Conservation (phyloP, 2,329 filamentous ascomycete genomes). For the Lasiodiplodia hormozganensis region DNA sequence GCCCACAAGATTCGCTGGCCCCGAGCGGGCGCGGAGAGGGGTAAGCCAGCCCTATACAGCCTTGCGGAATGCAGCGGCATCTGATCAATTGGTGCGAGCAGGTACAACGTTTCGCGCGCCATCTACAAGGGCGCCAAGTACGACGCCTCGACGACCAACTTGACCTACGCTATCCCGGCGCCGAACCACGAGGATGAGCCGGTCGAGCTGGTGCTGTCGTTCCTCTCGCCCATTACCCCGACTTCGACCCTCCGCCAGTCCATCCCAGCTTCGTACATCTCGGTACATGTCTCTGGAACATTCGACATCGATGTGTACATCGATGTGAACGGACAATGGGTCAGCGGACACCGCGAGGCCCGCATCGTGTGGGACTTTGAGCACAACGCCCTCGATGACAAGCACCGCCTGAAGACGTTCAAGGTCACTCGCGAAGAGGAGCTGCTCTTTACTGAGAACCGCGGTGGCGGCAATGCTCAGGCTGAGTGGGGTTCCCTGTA, state of each 20-base stretch:
- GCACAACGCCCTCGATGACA: conserved; percentile 49
- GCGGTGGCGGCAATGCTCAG: conserved; percentile 62
- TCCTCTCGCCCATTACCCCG: conserved; percentile 80
- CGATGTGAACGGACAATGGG: conserved; percentile 70
- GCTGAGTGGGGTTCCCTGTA: conserved; percentile 85
- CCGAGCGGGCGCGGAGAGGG: conserved; percentile 45
- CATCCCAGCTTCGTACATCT: conserved; percentile 82
- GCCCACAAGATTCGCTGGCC: conserved; percentile 68
- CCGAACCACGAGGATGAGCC: conserved; percentile 46
- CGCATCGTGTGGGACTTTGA: conserved; percentile 73
- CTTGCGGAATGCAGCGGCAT: background rate
- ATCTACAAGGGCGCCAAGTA: conserved; percentile 67
- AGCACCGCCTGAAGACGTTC: conserved; percentile 68
- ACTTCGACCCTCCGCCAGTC: conserved; percentile 81
- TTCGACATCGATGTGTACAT: conserved; percentile 59
- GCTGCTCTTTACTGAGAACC: conserved; percentile 73
- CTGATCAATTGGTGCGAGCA: conserved; percentile 34
- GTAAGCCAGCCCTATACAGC: conserved; percentile 36
- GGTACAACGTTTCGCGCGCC: conserved; percentile 66
- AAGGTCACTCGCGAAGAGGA: conserved; percentile 66
- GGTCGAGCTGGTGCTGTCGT: conserved; percentile 66
- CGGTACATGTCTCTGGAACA: conserved; percentile 71
- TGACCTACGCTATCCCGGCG: conserved; percentile 67
- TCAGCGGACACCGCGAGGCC: conserved; percentile 75
- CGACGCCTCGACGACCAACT: conserved; percentile 73